Evolutionary conservation across 352 stramenopile species (phyloP).

Genomic region (Phytopythium aichiense): DNA sequence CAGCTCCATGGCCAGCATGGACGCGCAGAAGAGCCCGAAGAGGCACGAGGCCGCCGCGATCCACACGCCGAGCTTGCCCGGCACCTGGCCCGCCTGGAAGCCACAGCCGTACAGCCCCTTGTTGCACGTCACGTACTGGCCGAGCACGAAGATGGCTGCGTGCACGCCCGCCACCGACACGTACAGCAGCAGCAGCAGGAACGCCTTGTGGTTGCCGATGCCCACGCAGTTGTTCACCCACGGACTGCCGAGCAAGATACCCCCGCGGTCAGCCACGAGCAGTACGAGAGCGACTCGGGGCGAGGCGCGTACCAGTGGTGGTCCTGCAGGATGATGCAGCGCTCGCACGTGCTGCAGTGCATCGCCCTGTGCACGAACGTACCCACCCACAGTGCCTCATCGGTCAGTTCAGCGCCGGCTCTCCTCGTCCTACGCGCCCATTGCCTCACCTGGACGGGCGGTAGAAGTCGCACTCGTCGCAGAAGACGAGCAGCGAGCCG

Average conservation of each 20-base stretch:
- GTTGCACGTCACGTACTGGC: constrained; percentile 45
- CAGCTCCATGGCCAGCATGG: constrained; percentile 81
- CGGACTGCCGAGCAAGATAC: constrained; percentile 31
- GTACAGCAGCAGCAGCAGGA: constrained; percentile 81
- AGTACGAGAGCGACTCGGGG: not conserved
- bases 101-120: constrained; percentile 38
- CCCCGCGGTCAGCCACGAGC: not conserved
- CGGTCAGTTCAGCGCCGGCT: not conserved
- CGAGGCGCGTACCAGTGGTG: constrained; percentile 67
- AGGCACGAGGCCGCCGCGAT: constrained; percentile 59
- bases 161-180: constrained; percentile 56
- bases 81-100: constrained; percentile 51
- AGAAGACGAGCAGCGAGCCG: constrained; percentile 73
- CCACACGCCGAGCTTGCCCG: constrained; percentile 59
- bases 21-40: constrained; percentile 71
- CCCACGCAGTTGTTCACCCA: constrained; percentile 89
- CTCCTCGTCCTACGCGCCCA: not conserved
- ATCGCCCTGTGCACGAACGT: constrained; percentile 34
- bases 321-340: constrained; percentile 79
- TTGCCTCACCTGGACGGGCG: constrained; percentile 48
- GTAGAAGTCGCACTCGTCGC: constrained; percentile 78
- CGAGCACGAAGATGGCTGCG: constrained; percentile 42
- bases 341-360: constrained; percentile 71
- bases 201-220: constrained; percentile 78
- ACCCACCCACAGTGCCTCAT: not conserved